Percentiles rank a stretch among this genome's conserved stretches.
Evolutionary conservation across 441 rosid species (phyloP).

Genomic region (Gossypium davidsonii): DNA sequence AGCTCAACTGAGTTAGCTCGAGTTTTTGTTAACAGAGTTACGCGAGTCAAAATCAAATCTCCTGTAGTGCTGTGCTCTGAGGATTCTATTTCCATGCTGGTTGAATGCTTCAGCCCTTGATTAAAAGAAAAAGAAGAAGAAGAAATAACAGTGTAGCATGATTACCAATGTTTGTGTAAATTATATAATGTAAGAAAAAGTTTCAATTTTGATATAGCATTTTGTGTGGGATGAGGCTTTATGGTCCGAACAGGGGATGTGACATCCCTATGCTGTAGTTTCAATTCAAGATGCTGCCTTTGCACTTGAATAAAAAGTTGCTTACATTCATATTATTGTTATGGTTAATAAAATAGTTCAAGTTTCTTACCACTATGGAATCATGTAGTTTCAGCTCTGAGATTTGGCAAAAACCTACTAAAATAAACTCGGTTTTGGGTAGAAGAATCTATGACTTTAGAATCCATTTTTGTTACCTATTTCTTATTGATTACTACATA

Average conservation of each 20-base stretch:
- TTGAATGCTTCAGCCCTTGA: conserved; percentile 34
- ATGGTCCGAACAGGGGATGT: no score
- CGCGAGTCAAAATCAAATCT: neutral
- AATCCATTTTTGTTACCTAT: no score
- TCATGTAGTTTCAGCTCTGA: no score
- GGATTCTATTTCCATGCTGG: conserved; percentile 40
- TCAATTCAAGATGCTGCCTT: neutral
- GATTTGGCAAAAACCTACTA: no score
- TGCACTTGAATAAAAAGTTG: neutral
- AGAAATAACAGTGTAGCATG: neutral
- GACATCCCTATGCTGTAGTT: neutral
- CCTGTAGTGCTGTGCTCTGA: conserved; percentile 24
- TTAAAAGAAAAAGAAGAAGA: neutral
- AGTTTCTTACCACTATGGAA: no score
- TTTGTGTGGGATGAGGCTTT: no score
- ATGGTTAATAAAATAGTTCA: no score
- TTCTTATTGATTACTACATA: no score
- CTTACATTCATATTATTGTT: neutral
- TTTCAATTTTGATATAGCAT: no score
- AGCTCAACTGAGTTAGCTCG: conserved; percentile 8
- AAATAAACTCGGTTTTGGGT: no score
- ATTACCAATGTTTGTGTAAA: neutral
- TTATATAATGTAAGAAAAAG: no score
- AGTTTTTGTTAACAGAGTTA: conserved; percentile 8
- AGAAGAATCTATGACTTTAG: no score